Evolutionary conservation across 306 rosid species (phyloP), one percentile per base, ranked within the genome.

Genomic region (Glycine tomentella): DNA sequence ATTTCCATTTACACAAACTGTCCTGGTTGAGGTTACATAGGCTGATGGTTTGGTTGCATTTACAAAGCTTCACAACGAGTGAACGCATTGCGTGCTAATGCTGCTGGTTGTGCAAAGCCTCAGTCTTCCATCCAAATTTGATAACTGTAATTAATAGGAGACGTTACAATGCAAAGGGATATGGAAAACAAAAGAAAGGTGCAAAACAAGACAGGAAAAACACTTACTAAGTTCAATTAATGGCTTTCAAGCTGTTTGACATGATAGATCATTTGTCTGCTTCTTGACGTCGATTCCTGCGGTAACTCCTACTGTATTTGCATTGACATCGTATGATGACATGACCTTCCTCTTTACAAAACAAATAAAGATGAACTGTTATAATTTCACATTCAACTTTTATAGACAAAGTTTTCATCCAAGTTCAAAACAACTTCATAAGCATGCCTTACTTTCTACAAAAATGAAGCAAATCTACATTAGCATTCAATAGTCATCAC

Each of bases 271-370:
- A 2, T 58, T 75, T 12, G 61, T 75, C 69, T 42, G 86, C 85
- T 73, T 75, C 72, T 82, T 57, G 76, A 50, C 46, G 65, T 83
- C 79, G 20, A 75, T 79, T 85, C 82, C 84, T 40, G 86, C 72
- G 16, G 87, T 10, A 55, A 69, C 77, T 65, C 84, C 86, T 69
- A 15, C 77, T 16, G 88, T 84, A 77, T 82, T 87, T 64, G 83
- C 68, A 52, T 74, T 80, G 50, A 46, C 83, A 62, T 92, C 88
- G 53, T 76, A 82, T 40, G 89, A 86, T 44, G 89, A 86, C 83
- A 89, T 31, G 69, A 51, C 82, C 50, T 82, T 79, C 71, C 75
- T 84, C 97, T 87, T 83, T 61, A 83, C 75, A 45, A 74, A 83
- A 80, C 44, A 72, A 25, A 80, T 70, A 42, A 53, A 8, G 50